Conservation (phyloP, 306 rosid genomes). For the Comarum palustre region DNA sequence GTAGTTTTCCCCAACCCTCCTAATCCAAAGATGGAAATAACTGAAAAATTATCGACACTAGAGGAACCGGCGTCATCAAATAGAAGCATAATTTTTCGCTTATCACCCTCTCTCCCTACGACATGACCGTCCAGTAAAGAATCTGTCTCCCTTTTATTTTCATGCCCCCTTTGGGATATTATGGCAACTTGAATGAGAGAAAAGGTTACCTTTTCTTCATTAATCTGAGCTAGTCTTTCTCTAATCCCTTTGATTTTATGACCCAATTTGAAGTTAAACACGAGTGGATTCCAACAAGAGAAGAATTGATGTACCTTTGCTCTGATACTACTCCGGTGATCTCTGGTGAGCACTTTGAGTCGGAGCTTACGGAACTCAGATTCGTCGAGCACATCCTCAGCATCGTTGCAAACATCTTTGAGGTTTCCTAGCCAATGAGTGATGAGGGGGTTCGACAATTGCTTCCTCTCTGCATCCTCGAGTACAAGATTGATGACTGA, state of each 20-base stretch:
- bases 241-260: background rate
- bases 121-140: background rate
- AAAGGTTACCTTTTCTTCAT: background rate
- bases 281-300: conserved; percentile 8
- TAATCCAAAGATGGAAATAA: background rate
- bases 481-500: background rate
- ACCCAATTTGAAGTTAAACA: background rate
- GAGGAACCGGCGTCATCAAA: background rate
- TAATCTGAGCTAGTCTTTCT: background rate
- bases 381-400: conserved; percentile 5
- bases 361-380: background rate
- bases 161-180: background rate
- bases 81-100: background rate
- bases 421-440: background rate
- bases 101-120: conserved; percentile 13
- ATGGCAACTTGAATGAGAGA: background rate
- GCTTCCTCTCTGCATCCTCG: conserved; percentile 9
- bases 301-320: conserved; percentile 15
- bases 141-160: background rate
- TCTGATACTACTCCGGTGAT: too few species aligned
- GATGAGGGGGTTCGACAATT: background rate
- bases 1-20: background rate
- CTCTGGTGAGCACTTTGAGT: background rate
- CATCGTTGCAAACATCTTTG: background rate
- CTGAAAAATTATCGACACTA: background rate